phyloP scores from a whole-genome alignment of 208 protist species.

The Acanthamoeba royreba region DNA sequence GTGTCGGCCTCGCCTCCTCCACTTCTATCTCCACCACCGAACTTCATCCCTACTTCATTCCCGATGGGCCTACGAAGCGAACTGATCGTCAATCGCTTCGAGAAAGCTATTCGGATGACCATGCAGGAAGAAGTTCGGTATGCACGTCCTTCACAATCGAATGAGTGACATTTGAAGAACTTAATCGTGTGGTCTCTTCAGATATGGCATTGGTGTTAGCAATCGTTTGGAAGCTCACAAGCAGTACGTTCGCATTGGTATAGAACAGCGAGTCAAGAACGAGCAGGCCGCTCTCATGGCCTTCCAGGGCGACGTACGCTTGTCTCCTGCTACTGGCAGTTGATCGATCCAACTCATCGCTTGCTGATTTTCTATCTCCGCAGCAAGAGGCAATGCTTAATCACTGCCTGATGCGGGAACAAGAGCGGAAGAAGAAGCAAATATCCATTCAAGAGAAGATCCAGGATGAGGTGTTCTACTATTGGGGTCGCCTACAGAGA shows the following conservation, averaged over 20 bases:
- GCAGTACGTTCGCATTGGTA: not conserved
- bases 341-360: not conserved
- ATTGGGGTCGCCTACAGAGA: conserved; percentile 1
- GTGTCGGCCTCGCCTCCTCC: not conserved
- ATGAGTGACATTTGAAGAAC: too few relatives aligned
- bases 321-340: not conserved
- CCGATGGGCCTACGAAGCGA: not conserved
- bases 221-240: conserved; percentile 33
- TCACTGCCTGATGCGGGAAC: not conserved
- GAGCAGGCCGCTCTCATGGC: not conserved
- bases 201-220: conserved; percentile 20
- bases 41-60: not conserved
- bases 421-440: conserved; percentile 6
- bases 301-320: not conserved
- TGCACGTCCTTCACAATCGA: not conserved
- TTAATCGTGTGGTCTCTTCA: too few relatives aligned
- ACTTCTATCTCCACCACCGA: not conserved
- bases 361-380: not conserved
- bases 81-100: not conserved
- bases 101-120: not conserved
- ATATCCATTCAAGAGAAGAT: not conserved
- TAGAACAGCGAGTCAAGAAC: not conserved
- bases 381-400: not conserved
- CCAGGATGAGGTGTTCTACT: conserved; percentile 11
- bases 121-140: not conserved